Percentiles rank a stretch among this genome's conserved stretches.
Conservation (phyloP, 768 basidiomycete species). For the Leccinum incarnatum region DNA sequence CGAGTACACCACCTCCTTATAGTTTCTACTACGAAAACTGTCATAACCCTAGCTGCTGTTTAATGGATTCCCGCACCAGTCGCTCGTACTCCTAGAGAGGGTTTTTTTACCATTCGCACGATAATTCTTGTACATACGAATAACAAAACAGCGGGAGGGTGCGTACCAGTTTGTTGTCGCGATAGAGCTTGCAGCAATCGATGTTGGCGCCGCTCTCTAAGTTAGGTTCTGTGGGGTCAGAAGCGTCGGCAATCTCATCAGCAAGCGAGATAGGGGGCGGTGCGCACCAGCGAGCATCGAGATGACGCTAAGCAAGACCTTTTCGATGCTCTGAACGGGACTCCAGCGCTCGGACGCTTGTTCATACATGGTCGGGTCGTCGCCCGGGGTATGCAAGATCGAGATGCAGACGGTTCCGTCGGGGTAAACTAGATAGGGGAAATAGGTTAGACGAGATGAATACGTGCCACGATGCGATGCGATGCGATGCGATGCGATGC, state of each 20-base stretch:
- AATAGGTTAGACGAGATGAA: background rate
- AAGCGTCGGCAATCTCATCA: background rate
- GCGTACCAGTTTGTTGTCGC: constrained; percentile 71
- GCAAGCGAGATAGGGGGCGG: background rate
- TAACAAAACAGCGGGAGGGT: background rate
- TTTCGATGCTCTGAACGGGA: constrained; percentile 98
- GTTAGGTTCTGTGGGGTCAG: constrained; percentile 71
- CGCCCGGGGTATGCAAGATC: constrained; percentile 92
- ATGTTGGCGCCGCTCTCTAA: constrained; percentile 97
- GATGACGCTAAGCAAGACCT: constrained; percentile 93
- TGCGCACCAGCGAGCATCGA: constrained; percentile 90
- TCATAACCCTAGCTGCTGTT: constrained; percentile 78
- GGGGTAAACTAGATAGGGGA: constrained; percentile 70
- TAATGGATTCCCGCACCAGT: constrained; percentile 77
- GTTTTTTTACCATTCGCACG: background rate
- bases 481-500: background rate
- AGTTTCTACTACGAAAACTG: constrained; percentile 14
- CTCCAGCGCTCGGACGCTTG: constrained; percentile 96
- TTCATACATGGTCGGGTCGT: constrained; percentile 92
- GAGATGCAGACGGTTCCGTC: constrained; percentile 98
- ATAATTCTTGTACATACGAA: background rate
- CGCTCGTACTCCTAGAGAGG: constrained; percentile 76
- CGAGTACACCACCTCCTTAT: constrained; percentile 11
- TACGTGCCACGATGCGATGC: background rate
- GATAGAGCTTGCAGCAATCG: constrained; percentile 94